These are phyloP conservation scores for Diaporthe ampelina DNA, from an alignment of 2,329 filamentous ascomycete genomes.

Conservation along the genomic window DNA sequence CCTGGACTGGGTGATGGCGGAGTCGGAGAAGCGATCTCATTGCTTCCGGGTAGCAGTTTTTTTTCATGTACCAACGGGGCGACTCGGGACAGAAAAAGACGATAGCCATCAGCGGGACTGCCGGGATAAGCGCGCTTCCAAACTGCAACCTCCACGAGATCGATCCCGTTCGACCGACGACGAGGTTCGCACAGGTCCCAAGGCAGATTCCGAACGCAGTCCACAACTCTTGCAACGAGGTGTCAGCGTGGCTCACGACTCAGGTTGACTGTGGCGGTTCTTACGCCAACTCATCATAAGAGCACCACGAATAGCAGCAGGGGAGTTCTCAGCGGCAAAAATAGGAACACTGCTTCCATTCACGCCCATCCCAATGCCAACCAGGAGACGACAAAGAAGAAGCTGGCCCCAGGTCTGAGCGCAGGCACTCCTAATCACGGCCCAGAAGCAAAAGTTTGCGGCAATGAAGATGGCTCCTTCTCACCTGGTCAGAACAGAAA, in stretches of 20 bases:
- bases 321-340: conserved; percentile 66
- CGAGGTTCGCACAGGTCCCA: conserved; percentile 75
- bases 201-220: conserved; percentile 64
- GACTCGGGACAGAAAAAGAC: conserved; percentile 76
- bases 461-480: conserved; percentile 46
- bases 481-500: not conserved
- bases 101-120: conserved; percentile 69
- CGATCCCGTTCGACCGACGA: conserved; percentile 69
- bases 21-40: conserved; percentile 69
- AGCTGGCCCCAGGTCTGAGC: conserved; percentile 77
- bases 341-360: conserved; percentile 74
- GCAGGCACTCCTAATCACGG: conserved; percentile 74
- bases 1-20: conserved; percentile 71
- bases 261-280: conserved; percentile 44
- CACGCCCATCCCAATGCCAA: conserved; percentile 78
- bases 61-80: conserved; percentile 77
- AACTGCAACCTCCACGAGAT: conserved; percentile 76
- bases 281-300: conserved; percentile 70
- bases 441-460: conserved; percentile 66
- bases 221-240: conserved; percentile 67
- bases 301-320: conserved; percentile 65
- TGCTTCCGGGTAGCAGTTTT: conserved; percentile 66
- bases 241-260: conserved; percentile 55
- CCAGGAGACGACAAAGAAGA: conserved; percentile 74
- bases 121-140: conserved; percentile 75